Evolutionary conservation across 2,329 filamentous ascomycete species (phyloP).

Genomic region (Hymenoscyphus fraxineus): DNA sequence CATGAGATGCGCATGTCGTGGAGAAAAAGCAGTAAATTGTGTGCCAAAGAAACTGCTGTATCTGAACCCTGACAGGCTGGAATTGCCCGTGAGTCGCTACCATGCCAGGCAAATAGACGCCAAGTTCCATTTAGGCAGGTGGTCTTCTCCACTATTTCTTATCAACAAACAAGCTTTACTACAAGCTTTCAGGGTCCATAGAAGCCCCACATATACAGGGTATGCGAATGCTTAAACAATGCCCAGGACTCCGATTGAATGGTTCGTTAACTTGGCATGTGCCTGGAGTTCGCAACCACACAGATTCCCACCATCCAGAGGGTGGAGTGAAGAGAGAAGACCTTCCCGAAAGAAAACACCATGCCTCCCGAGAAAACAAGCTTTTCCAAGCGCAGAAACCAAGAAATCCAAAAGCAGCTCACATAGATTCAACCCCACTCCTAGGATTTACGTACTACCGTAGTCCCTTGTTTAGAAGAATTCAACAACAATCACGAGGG

Average conservation of each 20-base stretch:
- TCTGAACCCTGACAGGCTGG: neutral
- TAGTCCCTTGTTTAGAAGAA: neutral
- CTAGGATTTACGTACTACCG: neutral
- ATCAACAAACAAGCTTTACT: slow-evolving; percentile 6
- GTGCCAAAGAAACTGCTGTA: neutral
- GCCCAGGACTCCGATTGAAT: neutral
- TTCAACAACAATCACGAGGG: neutral
- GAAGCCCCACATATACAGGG: neutral
- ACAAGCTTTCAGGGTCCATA: neutral
- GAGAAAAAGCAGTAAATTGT: neutral
- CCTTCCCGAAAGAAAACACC: neutral
- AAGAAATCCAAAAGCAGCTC: neutral
- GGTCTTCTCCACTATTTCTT: neutral
- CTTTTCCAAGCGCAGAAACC: neutral
- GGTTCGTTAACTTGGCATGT: neutral
- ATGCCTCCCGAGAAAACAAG: neutral
- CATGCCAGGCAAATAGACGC: neutral
- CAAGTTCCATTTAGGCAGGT: slow-evolving; percentile 4
- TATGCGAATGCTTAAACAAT: neutral
- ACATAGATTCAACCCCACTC: neutral
- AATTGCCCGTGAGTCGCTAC: neutral
- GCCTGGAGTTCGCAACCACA: neutral
- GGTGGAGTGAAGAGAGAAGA: neutral
- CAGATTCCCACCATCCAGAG: neutral
- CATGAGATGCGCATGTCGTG: neutral